phyloP scores from a whole-genome alignment of 2,329 filamentous ascomycete genomes.

The Ophiostoma australiae region DNA sequence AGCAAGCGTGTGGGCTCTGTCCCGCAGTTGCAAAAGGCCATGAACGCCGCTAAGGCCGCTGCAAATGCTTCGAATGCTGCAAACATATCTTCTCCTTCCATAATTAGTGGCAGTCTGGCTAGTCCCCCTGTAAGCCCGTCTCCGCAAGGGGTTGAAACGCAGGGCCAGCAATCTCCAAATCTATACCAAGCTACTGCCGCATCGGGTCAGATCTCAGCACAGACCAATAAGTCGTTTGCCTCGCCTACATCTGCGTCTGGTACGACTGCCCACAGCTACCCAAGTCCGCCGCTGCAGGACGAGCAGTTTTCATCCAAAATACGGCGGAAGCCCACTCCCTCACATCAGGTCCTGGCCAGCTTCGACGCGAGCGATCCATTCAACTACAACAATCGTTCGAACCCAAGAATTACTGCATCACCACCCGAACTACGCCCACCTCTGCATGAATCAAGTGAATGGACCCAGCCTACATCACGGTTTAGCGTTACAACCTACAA shows the following conservation, averaged over 20 bases:
- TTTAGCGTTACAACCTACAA: constrained; percentile 60
- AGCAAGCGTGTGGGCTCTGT: constrained; percentile 38
- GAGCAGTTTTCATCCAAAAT: constrained; percentile 20
- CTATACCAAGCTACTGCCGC: constrained; percentile 34
- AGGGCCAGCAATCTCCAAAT: constrained; percentile 33
- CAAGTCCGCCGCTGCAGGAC: constrained; percentile 35
- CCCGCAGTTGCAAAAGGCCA: constrained; percentile 26
- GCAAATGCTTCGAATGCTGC: constrained; percentile 6
- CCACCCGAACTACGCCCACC: constrained; percentile 25
- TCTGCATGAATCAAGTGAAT: constrained; percentile 32
- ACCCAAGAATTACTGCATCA: constrained; percentile 12
- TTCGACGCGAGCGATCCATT: constrained; percentile 28
- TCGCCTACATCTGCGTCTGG: constrained; percentile 17
- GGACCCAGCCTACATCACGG: constrained; percentile 52
- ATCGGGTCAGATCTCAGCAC: constrained; percentile 21
- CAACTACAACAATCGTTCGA: constrained; percentile 28
- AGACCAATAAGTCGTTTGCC: constrained; percentile 21
- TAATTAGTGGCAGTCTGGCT: constrained; percentile 20
- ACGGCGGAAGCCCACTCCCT: constrained; percentile 24
- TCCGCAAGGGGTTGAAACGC: constrained; percentile 32
- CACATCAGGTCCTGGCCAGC: constrained; percentile 23
- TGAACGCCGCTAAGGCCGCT: background rate
- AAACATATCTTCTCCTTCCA: background rate
- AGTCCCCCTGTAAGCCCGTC: constrained; percentile 34
- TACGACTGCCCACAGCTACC: constrained; percentile 33